Conservation (phyloP, 306 rosid genomes). For the Malus sylvestris region DNA sequence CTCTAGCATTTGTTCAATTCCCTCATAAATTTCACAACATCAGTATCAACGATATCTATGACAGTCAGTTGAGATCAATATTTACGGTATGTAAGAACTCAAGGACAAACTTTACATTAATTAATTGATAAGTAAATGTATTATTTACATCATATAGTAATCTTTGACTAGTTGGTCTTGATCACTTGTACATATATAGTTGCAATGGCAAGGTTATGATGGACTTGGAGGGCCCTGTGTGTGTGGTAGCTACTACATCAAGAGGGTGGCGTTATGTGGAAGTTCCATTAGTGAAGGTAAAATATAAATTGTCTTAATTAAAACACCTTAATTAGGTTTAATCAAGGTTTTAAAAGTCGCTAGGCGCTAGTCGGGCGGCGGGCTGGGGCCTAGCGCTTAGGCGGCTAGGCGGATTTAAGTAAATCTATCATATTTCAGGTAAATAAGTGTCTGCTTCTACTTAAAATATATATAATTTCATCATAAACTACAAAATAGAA, state of each 20-base stretch:
- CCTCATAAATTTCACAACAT: conserved; percentile 52
- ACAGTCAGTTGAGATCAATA: conserved; percentile 33
- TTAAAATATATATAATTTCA: too few species aligned
- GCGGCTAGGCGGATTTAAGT: too few species aligned
- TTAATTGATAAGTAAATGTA: background rate
- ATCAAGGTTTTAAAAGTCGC: too few species aligned
- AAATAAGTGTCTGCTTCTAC: too few species aligned
- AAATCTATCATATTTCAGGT: too few species aligned
- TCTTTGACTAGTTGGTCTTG: background rate
- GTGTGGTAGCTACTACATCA: conserved; percentile 54
- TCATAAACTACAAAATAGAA: too few species aligned
- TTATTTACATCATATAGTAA: background rate
- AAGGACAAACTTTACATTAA: background rate
- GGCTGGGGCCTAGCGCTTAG: too few species aligned
- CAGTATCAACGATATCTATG: conserved; percentile 54
- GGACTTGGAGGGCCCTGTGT: conserved; percentile 57
- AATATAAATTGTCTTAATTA: too few species aligned
- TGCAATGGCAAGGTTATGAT: conserved; percentile 43
- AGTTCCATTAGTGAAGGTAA: background rate
- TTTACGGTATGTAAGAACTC: conserved; percentile 26
- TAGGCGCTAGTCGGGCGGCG: too few species aligned
- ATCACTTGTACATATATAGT: conserved; percentile 7
- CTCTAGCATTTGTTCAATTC: conserved; percentile 62
- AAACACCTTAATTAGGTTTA: too few species aligned
- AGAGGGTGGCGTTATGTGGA: conserved; percentile 43